Base-by-base conservation (phyloP, 768 basidiomycete species). In the Rhodotorula paludigena region DNA sequence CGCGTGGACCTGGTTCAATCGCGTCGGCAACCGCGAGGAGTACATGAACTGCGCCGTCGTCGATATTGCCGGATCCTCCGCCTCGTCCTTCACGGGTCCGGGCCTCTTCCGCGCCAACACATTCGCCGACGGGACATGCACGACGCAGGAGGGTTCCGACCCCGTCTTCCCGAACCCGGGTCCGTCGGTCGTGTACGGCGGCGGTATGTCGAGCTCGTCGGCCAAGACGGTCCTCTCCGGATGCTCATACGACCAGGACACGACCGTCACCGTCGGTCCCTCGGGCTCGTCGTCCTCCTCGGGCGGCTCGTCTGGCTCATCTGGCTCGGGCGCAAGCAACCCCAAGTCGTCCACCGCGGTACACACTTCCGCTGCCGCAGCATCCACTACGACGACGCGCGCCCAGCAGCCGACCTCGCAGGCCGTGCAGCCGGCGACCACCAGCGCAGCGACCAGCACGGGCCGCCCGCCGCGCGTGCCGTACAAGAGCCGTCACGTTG, bases 1-100 rank as follows among this genome's bases (percentile, higher is more conserved):
- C 60, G 73, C 76, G 18, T 81, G 80, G 80, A 73, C 72, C 38
- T 81, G 80, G 80, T 77, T 78, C 72, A 81, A 81, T 74, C 55
- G 65, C 48, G 60, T 72, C 53, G 78, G 78, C 23, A 78, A 79
- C 58, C 69, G 78, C 49, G 77, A 78, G 30, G 42, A 30, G 45
- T 58, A 48, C 52, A 39, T 39, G 54, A 52, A 60, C 60, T 60
- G 60, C 57, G 57, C 45, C 11, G 59, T 72, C 32, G 71, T 72
- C 51, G 58, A 67, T 39, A 61, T 72, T 30, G 32, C 32, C 8
- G 63, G 66, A 11, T n/a, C 48, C 12, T 18, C 15, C 5, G 32
- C 33, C n/a, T 51, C 51, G 56, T 68, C 71, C 2, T 72, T 35
- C 71, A 68, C 67, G 0, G 71, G 67, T 11, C 71, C 71, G 6